phyloP scores from a whole-genome alignment of 768 basidiomycete genomes.

The Leucosporidium creatinivorum region DNA sequence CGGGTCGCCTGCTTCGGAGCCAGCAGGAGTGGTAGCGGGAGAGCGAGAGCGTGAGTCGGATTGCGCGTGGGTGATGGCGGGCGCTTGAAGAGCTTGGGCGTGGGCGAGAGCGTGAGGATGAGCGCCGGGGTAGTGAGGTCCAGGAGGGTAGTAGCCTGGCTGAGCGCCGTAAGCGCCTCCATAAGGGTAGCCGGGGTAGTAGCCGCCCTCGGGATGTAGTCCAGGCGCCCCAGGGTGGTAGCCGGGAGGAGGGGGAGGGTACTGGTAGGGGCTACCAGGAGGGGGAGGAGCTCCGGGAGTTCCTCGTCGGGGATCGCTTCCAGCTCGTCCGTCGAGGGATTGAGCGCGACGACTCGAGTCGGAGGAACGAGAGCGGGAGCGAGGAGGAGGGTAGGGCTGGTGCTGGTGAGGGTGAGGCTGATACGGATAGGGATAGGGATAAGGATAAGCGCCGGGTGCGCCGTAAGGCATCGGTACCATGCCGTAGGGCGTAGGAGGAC shows the following conservation, averaged over 20 bases:
- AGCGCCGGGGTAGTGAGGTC: conserved; percentile 11
- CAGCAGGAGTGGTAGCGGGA: not conserved
- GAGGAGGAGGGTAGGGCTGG: conserved; percentile 29
- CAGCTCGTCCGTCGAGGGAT: conserved; percentile 19
- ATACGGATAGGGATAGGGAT: conserved; percentile 18
- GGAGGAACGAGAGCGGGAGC: conserved; percentile 20
- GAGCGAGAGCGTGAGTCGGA: conserved; percentile 29
- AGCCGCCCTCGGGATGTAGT: not conserved
- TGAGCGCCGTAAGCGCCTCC: conserved; percentile 7
- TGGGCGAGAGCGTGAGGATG: conserved; percentile 19
- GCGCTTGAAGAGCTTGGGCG: conserved; percentile 1
- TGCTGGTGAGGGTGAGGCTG: conserved; percentile 23
- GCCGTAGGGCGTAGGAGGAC: conserved; percentile 11
- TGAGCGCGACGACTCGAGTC: conserved; percentile 15
- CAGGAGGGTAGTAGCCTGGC: conserved; percentile 7
- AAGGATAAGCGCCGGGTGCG: not conserved
- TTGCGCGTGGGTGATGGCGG: conserved; percentile 25
- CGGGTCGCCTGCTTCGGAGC: conserved; percentile 1
- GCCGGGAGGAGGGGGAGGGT: conserved; percentile 10
- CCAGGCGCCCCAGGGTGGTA: conserved; percentile 17
- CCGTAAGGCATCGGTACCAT: conserved; percentile 25
- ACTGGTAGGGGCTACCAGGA: conserved; percentile 1
- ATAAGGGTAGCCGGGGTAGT: conserved; percentile 16
- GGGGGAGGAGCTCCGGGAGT: conserved; percentile 1
- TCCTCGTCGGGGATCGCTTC: conserved; percentile 3